phyloP scores from a whole-genome alignment of 2,329 filamentous ascomycete genomes.

The Alternaria postmessia region DNA sequence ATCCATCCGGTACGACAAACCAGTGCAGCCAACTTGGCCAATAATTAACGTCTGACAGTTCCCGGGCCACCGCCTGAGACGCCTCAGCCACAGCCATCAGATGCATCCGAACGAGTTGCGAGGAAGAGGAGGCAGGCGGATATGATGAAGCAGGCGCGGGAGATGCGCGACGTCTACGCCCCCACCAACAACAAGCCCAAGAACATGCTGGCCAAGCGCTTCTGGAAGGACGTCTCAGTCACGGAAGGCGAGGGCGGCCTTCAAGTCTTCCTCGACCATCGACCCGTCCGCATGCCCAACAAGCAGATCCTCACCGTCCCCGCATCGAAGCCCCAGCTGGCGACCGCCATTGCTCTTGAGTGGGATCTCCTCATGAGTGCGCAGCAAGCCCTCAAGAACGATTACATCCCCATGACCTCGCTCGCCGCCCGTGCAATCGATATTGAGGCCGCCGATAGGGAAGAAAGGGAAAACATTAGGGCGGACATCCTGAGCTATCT shows the following conservation, averaged over 20 bases:
- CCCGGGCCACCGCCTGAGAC: constrained; percentile 67
- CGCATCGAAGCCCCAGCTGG: constrained; percentile 78
- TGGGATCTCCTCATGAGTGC: constrained; percentile 87
- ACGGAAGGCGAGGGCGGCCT: constrained; percentile 66
- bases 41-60: constrained; percentile 39
- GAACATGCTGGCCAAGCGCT: constrained; percentile 71
- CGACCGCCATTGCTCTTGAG: constrained; percentile 85
- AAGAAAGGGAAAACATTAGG: constrained; percentile 63
- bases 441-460: constrained; percentile 72
- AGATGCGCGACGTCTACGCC: constrained; percentile 49
- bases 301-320: constrained; percentile 78
- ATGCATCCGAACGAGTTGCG: constrained; percentile 58
- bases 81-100: constrained; percentile 59
- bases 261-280: constrained; percentile 76
- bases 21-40: not conserved
- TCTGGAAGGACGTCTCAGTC: constrained; percentile 87
- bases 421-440: constrained; percentile 84
- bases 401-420: constrained; percentile 90
- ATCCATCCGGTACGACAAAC: constrained; percentile 53
- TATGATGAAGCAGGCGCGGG: constrained; percentile 56
- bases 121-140: constrained; percentile 61
- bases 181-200: constrained; percentile 56
- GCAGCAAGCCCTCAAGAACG: constrained; percentile 83
- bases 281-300: constrained; percentile 79
- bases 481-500: constrained; percentile 71